A percentile compares a stretch with the other conserved stretches of the same genome.
These are phyloP conservation scores for Ceratobasidium theobromae DNA, from an alignment of 1,284 basidiomycete genomes.

Conservation along the genomic window DNA sequence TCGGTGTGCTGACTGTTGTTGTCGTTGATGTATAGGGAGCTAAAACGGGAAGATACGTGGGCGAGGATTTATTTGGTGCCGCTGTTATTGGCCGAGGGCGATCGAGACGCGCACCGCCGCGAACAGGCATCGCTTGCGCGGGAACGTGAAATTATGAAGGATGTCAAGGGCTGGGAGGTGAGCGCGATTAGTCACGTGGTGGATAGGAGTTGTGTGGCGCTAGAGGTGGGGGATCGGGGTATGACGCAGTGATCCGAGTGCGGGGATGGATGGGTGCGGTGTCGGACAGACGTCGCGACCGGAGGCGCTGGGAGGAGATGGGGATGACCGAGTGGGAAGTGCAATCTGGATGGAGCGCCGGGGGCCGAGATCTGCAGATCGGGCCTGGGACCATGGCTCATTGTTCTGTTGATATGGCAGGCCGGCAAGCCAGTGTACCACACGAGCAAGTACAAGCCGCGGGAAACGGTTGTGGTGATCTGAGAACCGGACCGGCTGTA, in stretches of 20 bases:
- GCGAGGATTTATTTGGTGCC: slow-evolving; percentile 95
- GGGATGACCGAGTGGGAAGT: not conserved
- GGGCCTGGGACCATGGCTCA: slow-evolving; percentile 17
- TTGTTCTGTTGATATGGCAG: slow-evolving; percentile 45
- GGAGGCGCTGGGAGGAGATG: too few species aligned
- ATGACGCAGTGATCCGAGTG: slow-evolving; percentile 12
- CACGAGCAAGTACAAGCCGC: slow-evolving; percentile 74
- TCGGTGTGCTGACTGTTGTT: not conserved
- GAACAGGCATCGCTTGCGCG: slow-evolving; percentile 75
- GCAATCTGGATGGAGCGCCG: slow-evolving; percentile 17
- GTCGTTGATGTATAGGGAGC: slow-evolving; percentile 62
- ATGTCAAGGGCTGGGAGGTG: slow-evolving; percentile 93
- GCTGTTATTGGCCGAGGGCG: slow-evolving; percentile 87
- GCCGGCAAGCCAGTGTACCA: slow-evolving; percentile 84
- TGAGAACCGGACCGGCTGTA: slow-evolving; percentile 3
- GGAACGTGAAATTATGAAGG: slow-evolving; percentile 95
- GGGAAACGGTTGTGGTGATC: slow-evolving; percentile 57
- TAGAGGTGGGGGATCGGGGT: slow-evolving; percentile 15
- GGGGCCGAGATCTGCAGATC: slow-evolving; percentile 26
- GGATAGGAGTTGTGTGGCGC: slow-evolving; percentile 16
- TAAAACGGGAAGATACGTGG: slow-evolving; percentile 93
- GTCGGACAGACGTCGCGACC: too few species aligned
- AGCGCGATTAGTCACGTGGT: slow-evolving; percentile 43
- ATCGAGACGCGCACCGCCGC: slow-evolving; percentile 86
- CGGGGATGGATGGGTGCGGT: not conserved